Evolutionary conservation across 2,329 filamentous ascomycete species (phyloP), one percentile per base, ranked within the genome.

Genomic region (Trichoderma afroharzianum): DNA sequence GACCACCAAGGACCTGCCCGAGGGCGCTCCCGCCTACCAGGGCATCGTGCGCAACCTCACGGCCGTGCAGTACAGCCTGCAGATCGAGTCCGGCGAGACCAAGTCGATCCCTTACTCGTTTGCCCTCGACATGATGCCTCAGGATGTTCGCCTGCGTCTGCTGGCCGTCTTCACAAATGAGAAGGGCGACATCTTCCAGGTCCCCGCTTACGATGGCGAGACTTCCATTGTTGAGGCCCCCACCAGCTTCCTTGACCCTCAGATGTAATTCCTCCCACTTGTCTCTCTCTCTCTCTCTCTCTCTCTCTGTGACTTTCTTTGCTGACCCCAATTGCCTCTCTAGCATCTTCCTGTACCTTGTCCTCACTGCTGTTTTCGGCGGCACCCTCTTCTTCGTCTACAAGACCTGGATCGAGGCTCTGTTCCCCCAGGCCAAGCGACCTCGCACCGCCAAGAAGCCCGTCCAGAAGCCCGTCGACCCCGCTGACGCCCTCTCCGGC

Each of bases 301-400:
- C 7, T 24, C 15, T 18, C 11, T 32, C 24, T 24, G 4, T 18
- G 15, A 11, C 8, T 11, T 11, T 0, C 8, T 68, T 11, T 2
- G 14, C 57, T 50, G 18, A 61, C 30, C 30, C 26, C 12, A 1
- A 3, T 0, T 3, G 11, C 2, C 32, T 15, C 70, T 15, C 9
- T n/a, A 98, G 96, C 80, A 94, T 98, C 85, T 99, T 99, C 90
- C 90, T 99, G 74, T 98, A 98, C 87, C 87, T 97, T 80, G 91
- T 98, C 86, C 92, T 99, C 77, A 86, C 91, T 68, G 91, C 88
- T 73, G 88, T 87, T 74, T 97, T 97, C 81, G 90, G 84, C 75
- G 94, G 92, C 74, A 94, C 91, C 68, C 89, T 92, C 81, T 98
- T 95, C 90, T 97, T 97, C 83, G 94, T 98, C 85, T 99, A 99